These are phyloP conservation scores for Penicillium sp. DNA, from an alignment of 2,329 filamentous ascomycete genomes.

Conservation along the genomic window DNA sequence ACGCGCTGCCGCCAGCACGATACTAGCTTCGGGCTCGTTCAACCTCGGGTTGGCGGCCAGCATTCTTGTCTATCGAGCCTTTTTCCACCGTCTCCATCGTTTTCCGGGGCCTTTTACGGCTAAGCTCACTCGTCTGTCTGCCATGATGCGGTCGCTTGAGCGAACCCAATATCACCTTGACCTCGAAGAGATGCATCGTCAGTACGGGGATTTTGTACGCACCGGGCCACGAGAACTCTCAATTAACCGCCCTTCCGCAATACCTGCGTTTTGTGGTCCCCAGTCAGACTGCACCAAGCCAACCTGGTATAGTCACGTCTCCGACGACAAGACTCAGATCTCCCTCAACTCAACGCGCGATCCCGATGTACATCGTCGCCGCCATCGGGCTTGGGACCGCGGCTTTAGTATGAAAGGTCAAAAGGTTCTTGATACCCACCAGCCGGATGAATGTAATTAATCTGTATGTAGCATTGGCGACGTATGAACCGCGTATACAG, in stretches of 20 bases:
- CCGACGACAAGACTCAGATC: constrained; percentile 18
- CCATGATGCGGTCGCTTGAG: constrained; percentile 27
- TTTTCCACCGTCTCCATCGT: constrained; percentile 26
- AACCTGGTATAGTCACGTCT: constrained; percentile 24
- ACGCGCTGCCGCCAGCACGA: background rate
- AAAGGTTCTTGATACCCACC: background rate
- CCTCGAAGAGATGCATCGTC: constrained; percentile 34
- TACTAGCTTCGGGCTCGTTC: background rate
- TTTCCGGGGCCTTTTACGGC: constrained; percentile 25
- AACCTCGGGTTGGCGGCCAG: constrained; percentile 3
- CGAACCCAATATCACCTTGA: constrained; percentile 37
- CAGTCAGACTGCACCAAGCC: constrained; percentile 20
- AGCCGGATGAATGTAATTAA: background rate
- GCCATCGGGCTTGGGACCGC: constrained; percentile 20
- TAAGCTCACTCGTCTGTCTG: constrained; percentile 34
- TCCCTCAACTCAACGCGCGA: constrained; percentile 21
- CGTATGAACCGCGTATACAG: constrained; percentile 6
- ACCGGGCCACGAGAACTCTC: constrained; percentile 27
- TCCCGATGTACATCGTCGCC: constrained; percentile 15
- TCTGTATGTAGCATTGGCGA: background rate
- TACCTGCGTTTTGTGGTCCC: constrained; percentile 16
- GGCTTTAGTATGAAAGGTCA: constrained; percentile 21
- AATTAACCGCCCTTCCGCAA: constrained; percentile 24
- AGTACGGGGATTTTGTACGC: constrained; percentile 42
- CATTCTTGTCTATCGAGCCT: constrained; percentile 21